A percentile compares a stretch with the other conserved stretches of the same genome.
phyloP scores from a whole-genome alignment of 495 filamentous ascomycete genomes.

The Penicillium flavigenum region DNA sequence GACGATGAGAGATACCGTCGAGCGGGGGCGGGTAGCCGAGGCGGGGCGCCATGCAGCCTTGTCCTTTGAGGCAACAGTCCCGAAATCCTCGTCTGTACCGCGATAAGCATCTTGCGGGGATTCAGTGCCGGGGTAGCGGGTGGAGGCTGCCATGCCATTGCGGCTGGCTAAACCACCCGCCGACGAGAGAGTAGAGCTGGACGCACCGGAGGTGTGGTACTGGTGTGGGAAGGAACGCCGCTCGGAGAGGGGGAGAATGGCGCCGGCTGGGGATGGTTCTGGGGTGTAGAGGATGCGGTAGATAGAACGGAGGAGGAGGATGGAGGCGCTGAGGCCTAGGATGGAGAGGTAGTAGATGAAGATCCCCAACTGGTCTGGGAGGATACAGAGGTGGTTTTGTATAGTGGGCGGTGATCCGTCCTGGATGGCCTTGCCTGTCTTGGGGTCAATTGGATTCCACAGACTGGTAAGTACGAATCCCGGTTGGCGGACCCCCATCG shows the following conservation, averaged over 20 bases:
- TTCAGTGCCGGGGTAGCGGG: conserved; percentile 28
- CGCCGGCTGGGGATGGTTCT: conserved; percentile 15
- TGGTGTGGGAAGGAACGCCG: conserved; percentile 23
- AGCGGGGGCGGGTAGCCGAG: conserved; percentile 10
- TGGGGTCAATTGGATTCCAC: conserved; percentile 79
- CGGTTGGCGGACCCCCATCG: conserved; percentile 91
- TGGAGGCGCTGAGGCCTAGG: conserved; percentile 55
- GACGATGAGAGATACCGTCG: conserved; percentile 17
- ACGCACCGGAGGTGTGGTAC: conserved; percentile 38
- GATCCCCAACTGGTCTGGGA: conserved; percentile 82
- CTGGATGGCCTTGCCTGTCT: conserved; percentile 55
- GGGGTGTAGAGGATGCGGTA: conserved; percentile 40
- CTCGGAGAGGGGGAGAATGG: conserved; percentile 43
- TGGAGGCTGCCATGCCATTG: conserved; percentile 25
- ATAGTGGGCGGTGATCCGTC: conserved; percentile 53
- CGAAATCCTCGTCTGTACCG: conserved; percentile 26
- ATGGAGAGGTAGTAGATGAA: conserved; percentile 74
- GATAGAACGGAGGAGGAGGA: conserved; percentile 62
- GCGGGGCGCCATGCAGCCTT: conserved; percentile 21
- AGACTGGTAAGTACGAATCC: conserved; percentile 86
- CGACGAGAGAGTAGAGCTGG: conserved; percentile 38
- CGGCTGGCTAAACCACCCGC: conserved; percentile 37
- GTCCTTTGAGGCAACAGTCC: conserved; percentile 25
- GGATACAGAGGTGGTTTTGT: conserved; percentile 85
- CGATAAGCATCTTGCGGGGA: conserved; percentile 28